phyloP scores from a whole-genome alignment of 208 protist species.

The Wallacemonas rigidus region DNA sequence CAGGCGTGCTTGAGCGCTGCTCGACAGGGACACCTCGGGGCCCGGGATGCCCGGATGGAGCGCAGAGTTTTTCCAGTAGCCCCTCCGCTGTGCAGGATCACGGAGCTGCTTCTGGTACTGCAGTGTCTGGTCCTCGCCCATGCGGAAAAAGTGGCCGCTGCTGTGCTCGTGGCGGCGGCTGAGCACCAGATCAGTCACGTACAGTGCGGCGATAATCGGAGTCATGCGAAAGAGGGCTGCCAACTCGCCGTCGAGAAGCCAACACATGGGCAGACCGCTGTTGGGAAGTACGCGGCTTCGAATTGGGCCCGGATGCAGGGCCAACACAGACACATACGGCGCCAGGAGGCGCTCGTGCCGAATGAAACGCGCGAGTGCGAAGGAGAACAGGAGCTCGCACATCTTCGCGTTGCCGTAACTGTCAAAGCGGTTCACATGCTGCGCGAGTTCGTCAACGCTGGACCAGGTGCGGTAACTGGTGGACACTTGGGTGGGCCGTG shows the following conservation, averaged over 20 bases:
- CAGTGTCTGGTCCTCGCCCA: slow-evolving; percentile 67
- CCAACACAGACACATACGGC: slow-evolving; percentile 47
- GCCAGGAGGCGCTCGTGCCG: slow-evolving; percentile 38
- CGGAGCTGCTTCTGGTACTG: slow-evolving; percentile 26
- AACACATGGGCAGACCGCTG: slow-evolving; percentile 40
- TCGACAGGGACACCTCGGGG: slow-evolving; percentile 49
- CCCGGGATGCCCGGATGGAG: slow-evolving; percentile 54
- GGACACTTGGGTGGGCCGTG: slow-evolving; percentile 31
- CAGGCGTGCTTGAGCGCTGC: slow-evolving; percentile 38
- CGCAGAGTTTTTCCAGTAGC: slow-evolving; percentile 57
- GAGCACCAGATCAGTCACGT: slow-evolving; percentile 61
- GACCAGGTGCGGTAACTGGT: slow-evolving; percentile 39
- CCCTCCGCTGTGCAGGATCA: slow-evolving; percentile 18
- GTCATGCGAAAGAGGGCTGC: slow-evolving; percentile 52
- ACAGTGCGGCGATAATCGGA: slow-evolving; percentile 54
- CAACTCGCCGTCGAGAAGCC: slow-evolving; percentile 40
- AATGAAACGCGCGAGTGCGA: slow-evolving; percentile 57
- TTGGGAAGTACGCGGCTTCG: slow-evolving; percentile 43
- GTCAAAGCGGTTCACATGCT: slow-evolving; percentile 37
- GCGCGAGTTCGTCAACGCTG: slow-evolving; percentile 21
- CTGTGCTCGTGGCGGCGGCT: slow-evolving; percentile 49
- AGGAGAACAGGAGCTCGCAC: slow-evolving; percentile 69
- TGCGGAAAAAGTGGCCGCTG: slow-evolving; percentile 77
- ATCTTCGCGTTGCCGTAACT: slow-evolving; percentile 63
- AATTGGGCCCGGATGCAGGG: slow-evolving; percentile 57